These are phyloP conservation scores for Russula vinacea DNA, from an alignment of 768 basidiomycete genomes.

Conservation along the genomic window DNA sequence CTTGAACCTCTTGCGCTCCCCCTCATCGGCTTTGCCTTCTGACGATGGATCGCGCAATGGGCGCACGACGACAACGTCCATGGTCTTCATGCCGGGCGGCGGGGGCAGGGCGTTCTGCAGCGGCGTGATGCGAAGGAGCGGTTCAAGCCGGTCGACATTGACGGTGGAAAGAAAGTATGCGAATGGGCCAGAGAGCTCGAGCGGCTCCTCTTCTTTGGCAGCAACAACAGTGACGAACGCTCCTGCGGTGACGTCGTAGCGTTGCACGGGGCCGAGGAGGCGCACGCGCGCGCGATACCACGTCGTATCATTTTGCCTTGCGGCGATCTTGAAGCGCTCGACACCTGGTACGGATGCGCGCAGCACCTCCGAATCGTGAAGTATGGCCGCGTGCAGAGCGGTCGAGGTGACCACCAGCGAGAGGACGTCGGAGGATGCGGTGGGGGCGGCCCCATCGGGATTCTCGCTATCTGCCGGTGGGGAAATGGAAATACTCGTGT, in stretches of 20 bases:
- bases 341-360: slow-evolving; percentile 67
- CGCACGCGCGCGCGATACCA: slow-evolving; percentile 65
- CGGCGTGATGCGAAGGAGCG: slow-evolving; percentile 74
- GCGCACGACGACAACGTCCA: slow-evolving; percentile 75
- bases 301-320: slow-evolving; percentile 63
- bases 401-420: slow-evolving; percentile 88
- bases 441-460: neutral
- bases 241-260: slow-evolving; percentile 55
- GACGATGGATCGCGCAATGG: slow-evolving; percentile 60
- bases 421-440: slow-evolving; percentile 34
- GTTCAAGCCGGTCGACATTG: slow-evolving; percentile 85
- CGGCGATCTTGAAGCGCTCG: slow-evolving; percentile 87
- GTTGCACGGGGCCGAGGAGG: slow-evolving; percentile 51
- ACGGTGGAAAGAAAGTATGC: slow-evolving; percentile 80
- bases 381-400: slow-evolving; percentile 78
- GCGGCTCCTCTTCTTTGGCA: slow-evolving; percentile 36
- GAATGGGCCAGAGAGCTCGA: slow-evolving; percentile 71
- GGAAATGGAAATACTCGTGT: slow-evolving; percentile 43
- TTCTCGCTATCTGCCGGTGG: slow-evolving; percentile 1
- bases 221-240: slow-evolving; percentile 46
- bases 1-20: slow-evolving; percentile 49
- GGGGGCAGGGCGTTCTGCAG: slow-evolving; percentile 49
- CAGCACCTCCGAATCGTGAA: slow-evolving; percentile 76
- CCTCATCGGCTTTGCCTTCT: slow-evolving; percentile 39
- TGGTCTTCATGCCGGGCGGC: slow-evolving; percentile 40